Evolutionary conservation across 2,329 filamentous ascomycete genomes (phyloP), one percentile per base, ranked within the genome.

Genomic region (Penicillium sp.): DNA sequence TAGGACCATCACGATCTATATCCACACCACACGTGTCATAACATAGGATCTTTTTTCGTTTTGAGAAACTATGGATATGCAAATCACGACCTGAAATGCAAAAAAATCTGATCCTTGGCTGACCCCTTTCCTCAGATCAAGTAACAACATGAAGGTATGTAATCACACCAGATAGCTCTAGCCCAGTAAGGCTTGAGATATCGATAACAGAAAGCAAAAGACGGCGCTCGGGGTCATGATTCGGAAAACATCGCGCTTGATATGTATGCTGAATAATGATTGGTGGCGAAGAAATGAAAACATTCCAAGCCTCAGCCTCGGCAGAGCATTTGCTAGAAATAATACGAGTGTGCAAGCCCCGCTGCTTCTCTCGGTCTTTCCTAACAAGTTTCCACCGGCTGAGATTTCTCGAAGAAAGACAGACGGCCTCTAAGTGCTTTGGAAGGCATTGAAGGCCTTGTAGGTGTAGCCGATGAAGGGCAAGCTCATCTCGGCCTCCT

Each of bases 391-490:
- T 38, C 37, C 38, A 26, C 53, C 64, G 65, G 65, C 40, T 53
- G 30, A 62, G 53, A 64, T 53, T 59, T 55, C 51, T 67, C 62
- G 61, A 60, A 69, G 58, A 64, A 60, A 65, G 54, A 64, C 49
- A 42, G 62, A 38, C 56, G 56, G 64, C 58, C 58, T 65, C 68
- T 75, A 80, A 55, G 66, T 79, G 53, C 63, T 73, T 67, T 82
- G 79, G 80, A 89, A 88, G 60, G 85, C 88, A 78, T 89, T 88
- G 79, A 99, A 99, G 65, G 95, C 91, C 87, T 98, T 99, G 84
- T 97, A 99, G 9, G 95, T 96, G 79, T 97, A 96, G 38, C 92
- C 92, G 72, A 96, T 95, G 77, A 97, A 99, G 3, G 95, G 95
- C 80, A 99, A 81, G 80, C 91, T 96, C 88, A 97, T 93, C 80